Evolutionary conservation across 1,284 basidiomycete species (phyloP), one percentile per base, ranked within the genome.

Genomic region (Tilletia walkeri): DNA sequence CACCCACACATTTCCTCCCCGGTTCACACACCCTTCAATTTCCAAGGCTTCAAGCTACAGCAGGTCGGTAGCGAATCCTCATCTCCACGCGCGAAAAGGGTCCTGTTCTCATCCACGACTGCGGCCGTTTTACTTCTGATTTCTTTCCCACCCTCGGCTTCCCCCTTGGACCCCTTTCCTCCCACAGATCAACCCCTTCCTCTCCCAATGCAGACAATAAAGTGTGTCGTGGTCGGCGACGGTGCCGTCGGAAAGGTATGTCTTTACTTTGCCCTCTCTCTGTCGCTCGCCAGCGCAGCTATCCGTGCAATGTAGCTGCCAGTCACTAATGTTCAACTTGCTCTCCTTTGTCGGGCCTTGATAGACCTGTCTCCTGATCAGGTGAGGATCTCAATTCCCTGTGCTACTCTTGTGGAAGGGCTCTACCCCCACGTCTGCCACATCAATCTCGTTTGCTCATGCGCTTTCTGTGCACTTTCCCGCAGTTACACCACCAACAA

Each of bases 241-340:
- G 96, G 95, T 91, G 95, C 96, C 80, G 95, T 99, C 82, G 95
- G 95, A 88, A 99, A 99, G 92, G 93, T 93, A 82, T 1, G 56
- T 61, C 7, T 18, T 34, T 61, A 30, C 18, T 45, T 14, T 45
- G 9, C 14, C 41, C 41, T 45, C 41, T 45, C 41, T 45, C 41
- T 7, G 9, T 45, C 41, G 41, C 41, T 45, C 41, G 41, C 41
- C 14, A 7, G 41, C 41, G 9, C 41, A 45, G 14, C 24, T 30
- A 30, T 30, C 24, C 24, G 24, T 30, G 24, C 24, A 30, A 30
- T 30, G 24, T 30, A 30, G 24, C 24, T 9, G 41, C 41, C 41
- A 45, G 41, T 45, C 59, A 61, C 50, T 53, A 16, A 16, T 9
- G 0, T 16, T 18, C 56, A n/a, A 34, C 24, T 61, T 61, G 12